Evolutionary conservation across 2,329 filamentous ascomycete genomes (phyloP), one percentile per base, ranked within the genome.

Genomic region (Ophiostoma pallidulum): DNA sequence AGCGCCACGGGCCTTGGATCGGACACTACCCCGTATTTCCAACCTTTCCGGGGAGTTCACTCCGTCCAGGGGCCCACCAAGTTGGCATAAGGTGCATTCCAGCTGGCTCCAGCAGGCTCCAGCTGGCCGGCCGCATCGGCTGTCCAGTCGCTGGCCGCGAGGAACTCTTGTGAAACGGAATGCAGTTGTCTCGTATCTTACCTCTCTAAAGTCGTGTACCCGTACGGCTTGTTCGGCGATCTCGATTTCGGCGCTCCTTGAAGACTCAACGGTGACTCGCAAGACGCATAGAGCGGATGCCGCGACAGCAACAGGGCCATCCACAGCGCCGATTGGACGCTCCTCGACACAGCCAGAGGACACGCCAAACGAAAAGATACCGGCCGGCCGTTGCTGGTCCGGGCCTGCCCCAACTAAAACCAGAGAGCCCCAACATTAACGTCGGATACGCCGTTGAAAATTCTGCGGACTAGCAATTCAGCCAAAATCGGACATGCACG

Each of bases 381-480:
- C 24, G 6, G 24, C 24, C 24, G 10, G 24, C n/a, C n/a, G n/a
- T n/a, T n/a, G n/a, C n/a, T 18, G 18, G 40, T 18, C 28, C 12
- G 28, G 40, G 8, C 13, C 41, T 20, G n/a, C 31, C 24, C 42
- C 42, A 45, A 38, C 42, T 38, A 45, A 35, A 37, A 29, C 26
- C 18, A 10, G 14, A 4, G 12, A 13, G 12, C 10, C 16, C n/a
- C 42, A 45, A 38, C 42, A 33, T 39, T 39, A 12, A 31, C 28
- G 45, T 39, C 45, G 47, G 47, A 26, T 35, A 24, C 37, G 41
- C 47, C 47, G 47, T 37, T 37, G 9, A 41, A 36, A 39, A 48
- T 16, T 48, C 41, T 35, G 28, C 46, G 44, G 33, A 13, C 46
- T 44, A 43, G 40, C 35, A 38, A 43, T 48, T 48, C 40, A 48